Evolutionary conservation across 192 early-diverging fungal genomes (phyloP), one percentile per base, ranked within the genome.

Genomic region (Coemansia sp.): DNA sequence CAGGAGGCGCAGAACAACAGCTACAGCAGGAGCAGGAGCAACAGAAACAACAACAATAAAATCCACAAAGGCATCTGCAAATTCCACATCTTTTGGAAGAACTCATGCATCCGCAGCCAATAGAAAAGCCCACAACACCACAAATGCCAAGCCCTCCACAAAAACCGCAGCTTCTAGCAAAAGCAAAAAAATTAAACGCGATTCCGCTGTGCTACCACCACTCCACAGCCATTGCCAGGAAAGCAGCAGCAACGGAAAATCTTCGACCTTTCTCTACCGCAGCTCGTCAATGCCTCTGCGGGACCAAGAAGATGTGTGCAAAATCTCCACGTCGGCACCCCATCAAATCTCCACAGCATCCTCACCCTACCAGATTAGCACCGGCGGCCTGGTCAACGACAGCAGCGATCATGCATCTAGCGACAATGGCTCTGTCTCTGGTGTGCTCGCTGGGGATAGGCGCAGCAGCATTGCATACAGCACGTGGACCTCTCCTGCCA

Each of bases 1-100:
- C 10, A 74, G 90, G 47, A 89, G 89, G 41, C 85, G 92, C 39
- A 85, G 87, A 18, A 59, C 68, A 6, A 72, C 70, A 37, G 32
- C 32, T 32, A 56, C 21, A 9, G 40, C 19, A 19, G 45, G 3
- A 37, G 49, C 42, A 9, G n/a, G n/a, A n/a, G n/a, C n/a, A n/a
- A 26, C 26, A 26, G 26, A 0, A 26, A 2, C 26, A 26, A 3
- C 26, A 26, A 26, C 26, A 26, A 26, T 26, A 26, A 26, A 26
- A 26, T 26, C 26, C 26, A 26, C 26, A 26, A 26, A 26, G 26
- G 19, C 62, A 19, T 21, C 52, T 38, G 56, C 18, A 39, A 42
- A 48, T 50, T 41, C 40, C 37, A 56, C 19, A 1, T 4, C 44
- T 26, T 38, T 57, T 5, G 45, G 23, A 42, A 60, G 56, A 16